A percentile compares a stretch with the other conserved stretches of the same genome.
Conservation (phyloP, 108 stramenopile species). For the Pseudonitzschia multistriata region DNA sequence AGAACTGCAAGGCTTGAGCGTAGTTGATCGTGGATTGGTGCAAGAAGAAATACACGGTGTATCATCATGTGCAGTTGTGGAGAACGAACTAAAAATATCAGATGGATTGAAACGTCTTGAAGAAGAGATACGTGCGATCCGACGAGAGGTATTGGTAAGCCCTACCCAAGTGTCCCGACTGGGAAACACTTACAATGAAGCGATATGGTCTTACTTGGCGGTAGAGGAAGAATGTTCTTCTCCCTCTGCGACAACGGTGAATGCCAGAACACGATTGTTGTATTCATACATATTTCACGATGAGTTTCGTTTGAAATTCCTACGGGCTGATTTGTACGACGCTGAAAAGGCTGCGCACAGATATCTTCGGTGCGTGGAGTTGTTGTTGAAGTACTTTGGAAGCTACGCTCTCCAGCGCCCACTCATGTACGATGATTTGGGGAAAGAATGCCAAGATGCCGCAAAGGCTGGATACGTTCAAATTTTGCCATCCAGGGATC, state of each 20-base stretch:
- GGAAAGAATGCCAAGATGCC: slow-evolving; percentile 9
- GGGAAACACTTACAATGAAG: slow-evolving; percentile 1
- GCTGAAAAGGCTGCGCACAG: slow-evolving; percentile 30
- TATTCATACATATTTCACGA: slow-evolving; percentile 9
- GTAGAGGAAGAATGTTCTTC: neutral
- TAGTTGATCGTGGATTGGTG: neutral
- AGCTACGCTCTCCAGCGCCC: slow-evolving; percentile 18
- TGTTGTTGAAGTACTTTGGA: slow-evolving; percentile 37
- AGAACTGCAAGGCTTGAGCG: neutral
- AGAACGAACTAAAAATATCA: neutral
- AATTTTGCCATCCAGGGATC: slow-evolving; percentile 27
- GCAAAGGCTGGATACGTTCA: slow-evolving; percentile 15
- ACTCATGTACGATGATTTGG: slow-evolving; percentile 24
- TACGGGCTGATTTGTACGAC: slow-evolving; percentile 42
- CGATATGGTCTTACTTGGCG: slow-evolving; percentile 4
- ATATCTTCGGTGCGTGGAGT: slow-evolving; percentile 28
- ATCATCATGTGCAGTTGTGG: neutral
- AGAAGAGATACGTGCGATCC: slow-evolving; percentile 2
- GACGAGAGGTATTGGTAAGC: slow-evolving; percentile 3
- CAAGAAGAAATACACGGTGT: slow-evolving; percentile 14
- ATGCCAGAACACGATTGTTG: neutral
- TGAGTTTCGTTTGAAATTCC: slow-evolving; percentile 42
- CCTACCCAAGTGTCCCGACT: neutral
- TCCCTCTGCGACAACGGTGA: neutral
- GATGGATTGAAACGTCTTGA: neutral